Percentiles rank a stretch among this genome's conserved stretches.
Conservation (phyloP, 176 grass and related monocot genomes). For the Musa itinerans region DNA sequence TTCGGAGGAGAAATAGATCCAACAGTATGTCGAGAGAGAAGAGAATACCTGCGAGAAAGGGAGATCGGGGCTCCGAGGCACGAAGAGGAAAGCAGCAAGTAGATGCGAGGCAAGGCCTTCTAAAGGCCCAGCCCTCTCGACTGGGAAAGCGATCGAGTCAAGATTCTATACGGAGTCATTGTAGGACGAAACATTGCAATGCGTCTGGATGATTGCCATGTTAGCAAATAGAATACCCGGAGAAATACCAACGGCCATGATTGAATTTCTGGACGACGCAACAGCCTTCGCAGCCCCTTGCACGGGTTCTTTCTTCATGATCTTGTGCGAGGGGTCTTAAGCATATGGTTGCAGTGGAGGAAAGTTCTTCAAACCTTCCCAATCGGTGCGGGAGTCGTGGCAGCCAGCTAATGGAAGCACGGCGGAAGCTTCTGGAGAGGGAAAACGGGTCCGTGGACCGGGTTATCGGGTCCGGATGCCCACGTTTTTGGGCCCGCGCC, state of each 20-base stretch:
- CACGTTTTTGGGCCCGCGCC: too few species aligned
- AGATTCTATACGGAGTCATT: neutral
- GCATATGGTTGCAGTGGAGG: neutral
- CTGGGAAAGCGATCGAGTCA: neutral
- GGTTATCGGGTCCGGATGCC: too few species aligned
- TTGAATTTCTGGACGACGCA: neutral
- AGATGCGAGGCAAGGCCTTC: neutral
- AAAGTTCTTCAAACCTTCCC: neutral
- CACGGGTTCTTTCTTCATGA: neutral
- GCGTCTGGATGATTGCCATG: neutral
- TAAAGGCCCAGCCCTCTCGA: neutral
- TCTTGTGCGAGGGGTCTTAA: neutral
- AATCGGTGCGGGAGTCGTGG: neutral
- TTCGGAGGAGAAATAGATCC: too few species aligned
- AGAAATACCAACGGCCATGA: neutral
- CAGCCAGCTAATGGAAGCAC: neutral
- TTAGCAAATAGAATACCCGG: too few species aligned
- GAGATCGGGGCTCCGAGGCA: neutral
- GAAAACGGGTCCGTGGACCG: neutral
- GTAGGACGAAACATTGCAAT: neutral
- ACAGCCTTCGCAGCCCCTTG: neutral
- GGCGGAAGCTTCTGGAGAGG: neutral
- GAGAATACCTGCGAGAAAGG: constrained; percentile 1
- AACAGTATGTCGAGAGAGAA: neutral
- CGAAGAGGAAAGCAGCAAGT: neutral